Base-by-base conservation (phyloP, 495 filamentous ascomycete species). In the Aspergillus affinis region DNA sequence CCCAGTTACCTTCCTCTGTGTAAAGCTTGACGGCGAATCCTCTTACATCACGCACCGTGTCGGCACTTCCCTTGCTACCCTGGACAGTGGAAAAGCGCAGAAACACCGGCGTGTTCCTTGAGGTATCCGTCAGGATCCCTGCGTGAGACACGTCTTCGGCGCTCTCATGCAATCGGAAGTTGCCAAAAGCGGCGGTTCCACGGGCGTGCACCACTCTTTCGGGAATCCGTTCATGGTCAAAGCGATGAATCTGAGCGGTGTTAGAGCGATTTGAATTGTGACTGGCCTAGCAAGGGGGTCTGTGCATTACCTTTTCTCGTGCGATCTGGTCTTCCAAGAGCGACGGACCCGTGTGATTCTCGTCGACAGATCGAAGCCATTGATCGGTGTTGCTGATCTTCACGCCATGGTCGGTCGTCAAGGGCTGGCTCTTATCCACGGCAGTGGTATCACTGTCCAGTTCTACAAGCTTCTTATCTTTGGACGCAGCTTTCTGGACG, bases 131-230 rank as follows among this genome's bases (percentile, higher is more conserved):
- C 23, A 96, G 74, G 12, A 96, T 79, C 2, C 84, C 84, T 0
- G 92, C 92, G 4, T 70, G 77, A 4, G 88, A 88, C 6, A 93
- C 78, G 52, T 93, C 88, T 50, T 80, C 75, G 44, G 85, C 84
- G 62, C 86, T 87, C 72, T 93, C 81, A 57, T 82, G 80, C 2
- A 96, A 74, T 55, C 79, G 88, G 78, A 95, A 96, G 29, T 82
- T 91, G 15, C 92, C 92, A 65, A 94, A 95, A 18, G 92, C 92
- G 41, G 86, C 92, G 17, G 84, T 77, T 20, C 91, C 92, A 32
- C 92, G 88, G 26, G 92, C 92, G 68, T 97, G 92, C 4, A 97
- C 91, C 13, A 95, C 91, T 54, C 92, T 81, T 73, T 95, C 91
- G 3, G 91, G 91, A 55, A 94, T 93, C 54, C 91, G 84, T 71